Evolutionary conservation across 2,329 filamentous ascomycete species (phyloP), one percentile per base, ranked within the genome.

Genomic region (Blumeria hordei): DNA sequence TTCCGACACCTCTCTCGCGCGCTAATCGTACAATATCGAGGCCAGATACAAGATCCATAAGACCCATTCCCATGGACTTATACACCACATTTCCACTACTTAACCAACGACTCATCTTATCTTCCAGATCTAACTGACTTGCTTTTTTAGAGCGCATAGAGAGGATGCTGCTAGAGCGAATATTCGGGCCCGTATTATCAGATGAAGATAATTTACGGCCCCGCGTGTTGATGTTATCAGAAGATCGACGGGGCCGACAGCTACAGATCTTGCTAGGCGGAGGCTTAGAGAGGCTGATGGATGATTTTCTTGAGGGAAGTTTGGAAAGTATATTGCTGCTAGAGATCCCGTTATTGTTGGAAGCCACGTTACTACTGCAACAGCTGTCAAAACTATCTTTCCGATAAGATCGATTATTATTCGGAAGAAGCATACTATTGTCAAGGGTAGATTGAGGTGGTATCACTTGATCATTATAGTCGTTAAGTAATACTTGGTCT

Each of bases 21-120:
- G 80, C 79, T 58, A 80, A 64, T 57, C 71, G 67, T 16, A 83
- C 64, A 51, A 83, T 58, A 55, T 79, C 73, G 60, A 71, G 70
- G 12, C 78, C 80, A 1, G 81, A 74, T 1, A 76, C 73, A 21
- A 83, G 65, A 61, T 83, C 80, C 78, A 83, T 82, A 53, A 82
- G 64, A 0, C 78, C 80, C 51, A 83, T 65, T 0, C 80, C 80
- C 0, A 83, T 80, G 58, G 76, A 78, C 69, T 83, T 83, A 64
- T 82, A 83, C 7, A 83, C 73, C 18, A 83, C 78, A 57, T 80
- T 83, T 0, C 80, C 80, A 2, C 71, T 70, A 56, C 73, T 69
- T 55, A 82, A 64, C 78, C 78, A 81, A 18, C 69, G 67, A 33
- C 69, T 68, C 55, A 80, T 66, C 10, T 72, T 68, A 54, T 76